These are phyloP conservation scores for Suillus occidentalis DNA, from an alignment of 768 basidiomycete genomes.

Conservation along the genomic window DNA sequence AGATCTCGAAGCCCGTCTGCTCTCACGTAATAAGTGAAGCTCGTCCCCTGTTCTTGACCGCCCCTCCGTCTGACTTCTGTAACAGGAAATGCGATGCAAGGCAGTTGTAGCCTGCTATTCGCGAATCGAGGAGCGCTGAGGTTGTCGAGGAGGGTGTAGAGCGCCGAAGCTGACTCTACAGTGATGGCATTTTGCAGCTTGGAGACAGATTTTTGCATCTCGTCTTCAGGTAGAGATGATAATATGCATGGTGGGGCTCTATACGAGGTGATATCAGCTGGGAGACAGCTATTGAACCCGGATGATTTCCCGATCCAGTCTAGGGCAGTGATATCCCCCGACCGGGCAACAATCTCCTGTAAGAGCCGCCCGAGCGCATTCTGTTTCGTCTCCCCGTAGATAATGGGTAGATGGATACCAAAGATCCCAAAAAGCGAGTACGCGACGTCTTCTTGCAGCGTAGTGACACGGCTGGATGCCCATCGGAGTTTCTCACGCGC, in stretches of 20 bases:
- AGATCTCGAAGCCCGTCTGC: background rate
- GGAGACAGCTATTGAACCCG: background rate
- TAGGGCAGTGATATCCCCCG: background rate
- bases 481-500: background rate
- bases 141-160: background rate
- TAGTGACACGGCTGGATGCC: background rate
- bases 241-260: background rate
- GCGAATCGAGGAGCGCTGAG: background rate
- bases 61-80: background rate
- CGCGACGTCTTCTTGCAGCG: background rate
- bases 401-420: background rate
- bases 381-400: background rate
- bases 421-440: background rate
- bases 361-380: background rate
- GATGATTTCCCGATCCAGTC: conserved; percentile 1
- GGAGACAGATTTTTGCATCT: background rate
- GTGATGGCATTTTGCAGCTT: background rate
- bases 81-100: background rate
- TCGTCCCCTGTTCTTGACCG: background rate
- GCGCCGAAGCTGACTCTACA: background rate
- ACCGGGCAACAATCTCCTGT: background rate
- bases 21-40: background rate
- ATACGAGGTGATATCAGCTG: conserved; percentile 1
- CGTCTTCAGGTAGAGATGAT: background rate
- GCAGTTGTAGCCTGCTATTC: background rate